phyloP scores from a whole-genome alignment of 176 grass and related monocot genomes.

The Areca catechu region DNA sequence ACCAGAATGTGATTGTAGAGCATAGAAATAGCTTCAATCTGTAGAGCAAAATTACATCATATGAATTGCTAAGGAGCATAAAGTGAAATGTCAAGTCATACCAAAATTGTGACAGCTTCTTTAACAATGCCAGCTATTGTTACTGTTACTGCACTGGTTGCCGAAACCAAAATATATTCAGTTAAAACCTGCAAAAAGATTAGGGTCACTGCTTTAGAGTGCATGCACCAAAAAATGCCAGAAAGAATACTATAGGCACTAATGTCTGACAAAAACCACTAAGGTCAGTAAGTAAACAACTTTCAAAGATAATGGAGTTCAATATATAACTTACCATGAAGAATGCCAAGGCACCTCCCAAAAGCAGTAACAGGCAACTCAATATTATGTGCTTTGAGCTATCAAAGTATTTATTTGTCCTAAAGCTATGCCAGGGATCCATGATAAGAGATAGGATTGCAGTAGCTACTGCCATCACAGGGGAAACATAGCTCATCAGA shows the following conservation, averaged over 20 bases:
- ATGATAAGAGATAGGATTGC: constrained; percentile 67
- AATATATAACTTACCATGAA: constrained; percentile 63
- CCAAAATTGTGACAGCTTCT: constrained; percentile 93
- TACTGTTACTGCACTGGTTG: constrained; percentile 92
- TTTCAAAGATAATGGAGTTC: neutral
- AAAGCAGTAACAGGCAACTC: constrained; percentile 63
- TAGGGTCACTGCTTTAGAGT: constrained; percentile 1
- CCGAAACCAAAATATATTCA: constrained; percentile 92
- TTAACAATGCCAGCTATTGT: constrained; percentile 88
- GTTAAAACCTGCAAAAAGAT: constrained; percentile 72
- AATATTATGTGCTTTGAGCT: constrained; percentile 57
- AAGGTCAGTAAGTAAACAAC: neutral
- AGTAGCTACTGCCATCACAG: constrained; percentile 87
- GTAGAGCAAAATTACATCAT: too few species aligned
- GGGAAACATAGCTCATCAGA: constrained; percentile 90
- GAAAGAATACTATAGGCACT: too few species aligned
- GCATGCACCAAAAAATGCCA: too few species aligned
- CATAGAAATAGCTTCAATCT: too few species aligned
- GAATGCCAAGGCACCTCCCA: constrained; percentile 75
- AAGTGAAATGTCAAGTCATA: constrained; percentile 24
- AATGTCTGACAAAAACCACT: too few species aligned
- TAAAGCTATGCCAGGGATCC: constrained; percentile 86
- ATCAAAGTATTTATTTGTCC: constrained; percentile 71
- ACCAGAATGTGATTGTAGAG: too few species aligned
- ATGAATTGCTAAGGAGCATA: constrained; percentile 3